Percentiles rank a stretch among this genome's conserved stretches.
Evolutionary conservation across 2,329 filamentous ascomycete genomes (phyloP).

Genomic region (Zymoseptoria ardabiliae): DNA sequence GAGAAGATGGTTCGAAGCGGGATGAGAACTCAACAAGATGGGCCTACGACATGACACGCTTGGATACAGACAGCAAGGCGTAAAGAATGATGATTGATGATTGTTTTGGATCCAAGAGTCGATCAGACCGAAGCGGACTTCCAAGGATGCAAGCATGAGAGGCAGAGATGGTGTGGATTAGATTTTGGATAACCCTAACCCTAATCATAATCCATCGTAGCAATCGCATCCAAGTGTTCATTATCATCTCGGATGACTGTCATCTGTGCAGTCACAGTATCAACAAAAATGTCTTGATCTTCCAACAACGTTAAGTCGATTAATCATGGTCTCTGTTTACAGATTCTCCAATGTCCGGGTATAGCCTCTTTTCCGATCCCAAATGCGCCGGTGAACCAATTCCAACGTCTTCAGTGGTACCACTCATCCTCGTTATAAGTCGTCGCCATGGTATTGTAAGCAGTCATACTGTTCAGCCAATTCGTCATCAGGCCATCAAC

Average conservation of each 20-base stretch:
- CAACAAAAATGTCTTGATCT: too few relatives aligned
- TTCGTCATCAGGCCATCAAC: constrained; percentile 10
- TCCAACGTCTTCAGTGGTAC: constrained; percentile 31
- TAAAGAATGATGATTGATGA: too few relatives aligned
- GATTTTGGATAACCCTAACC: background rate
- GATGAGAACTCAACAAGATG: too few relatives aligned
- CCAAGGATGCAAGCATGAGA: background rate
- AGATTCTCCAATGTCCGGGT: background rate
- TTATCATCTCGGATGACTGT: background rate
- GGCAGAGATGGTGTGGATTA: background rate
- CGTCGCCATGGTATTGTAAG: constrained; percentile 24
- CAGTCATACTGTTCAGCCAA: constrained; percentile 23
- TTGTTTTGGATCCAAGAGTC: background rate
- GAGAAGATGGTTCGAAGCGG: too few relatives aligned
- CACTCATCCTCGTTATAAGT: constrained; percentile 36
- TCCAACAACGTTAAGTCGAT: too few relatives aligned
- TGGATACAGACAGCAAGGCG: too few relatives aligned
- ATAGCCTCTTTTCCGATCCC: background rate
- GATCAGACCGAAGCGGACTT: background rate
- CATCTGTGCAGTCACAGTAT: background rate
- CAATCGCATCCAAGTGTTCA: background rate
- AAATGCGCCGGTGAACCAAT: background rate
- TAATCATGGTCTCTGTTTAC: too few relatives aligned
- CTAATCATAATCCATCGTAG: background rate
- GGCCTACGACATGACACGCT: too few relatives aligned